phyloP scores from a whole-genome alignment of 768 basidiomycete genomes.

The Naganishia vishniacii region DNA sequence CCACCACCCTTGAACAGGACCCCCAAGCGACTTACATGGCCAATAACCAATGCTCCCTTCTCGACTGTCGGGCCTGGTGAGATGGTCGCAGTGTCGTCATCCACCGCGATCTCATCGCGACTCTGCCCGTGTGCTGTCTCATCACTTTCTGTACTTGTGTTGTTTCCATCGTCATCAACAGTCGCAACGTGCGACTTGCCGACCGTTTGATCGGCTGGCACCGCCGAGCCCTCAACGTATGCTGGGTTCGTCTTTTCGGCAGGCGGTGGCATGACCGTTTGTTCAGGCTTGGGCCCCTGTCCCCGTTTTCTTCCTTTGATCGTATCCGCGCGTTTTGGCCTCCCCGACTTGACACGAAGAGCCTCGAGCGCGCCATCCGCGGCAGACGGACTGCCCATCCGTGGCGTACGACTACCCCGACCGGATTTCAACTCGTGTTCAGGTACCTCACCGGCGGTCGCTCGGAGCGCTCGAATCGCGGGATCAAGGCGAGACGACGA shows the following conservation, averaged over 20 bases:
- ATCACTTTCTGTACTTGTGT: conserved; percentile 28
- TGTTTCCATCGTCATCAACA: conserved; percentile 22
- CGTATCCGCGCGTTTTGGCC: conserved; percentile 22
- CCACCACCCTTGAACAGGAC: neutral
- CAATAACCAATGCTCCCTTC: neutral
- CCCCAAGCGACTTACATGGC: neutral
- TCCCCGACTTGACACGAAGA: conserved; percentile 14
- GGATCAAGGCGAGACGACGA: conserved; percentile 34
- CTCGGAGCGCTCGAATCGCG: conserved; percentile 40
- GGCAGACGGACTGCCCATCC: conserved; percentile 8
- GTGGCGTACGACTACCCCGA: conserved; percentile 20
- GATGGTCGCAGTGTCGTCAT: conserved; percentile 11
- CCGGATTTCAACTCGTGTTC: conserved; percentile 28
- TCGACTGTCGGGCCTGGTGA: neutral
- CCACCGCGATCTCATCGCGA: conserved; percentile 10
- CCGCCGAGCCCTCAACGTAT: neutral
- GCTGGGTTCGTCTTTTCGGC: neutral
- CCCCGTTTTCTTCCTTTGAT: conserved; percentile 23
- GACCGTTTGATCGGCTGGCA: neutral
- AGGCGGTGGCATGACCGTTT: neutral
- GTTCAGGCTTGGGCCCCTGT: neutral
- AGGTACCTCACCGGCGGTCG: conserved; percentile 28
- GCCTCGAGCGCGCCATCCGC: conserved; percentile 27
- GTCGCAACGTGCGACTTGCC: neutral
- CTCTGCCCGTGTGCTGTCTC: conserved; percentile 27